phyloP scores from a whole-genome alignment of 164 flowering plant species.

The Houttuynia cordata region DNA sequence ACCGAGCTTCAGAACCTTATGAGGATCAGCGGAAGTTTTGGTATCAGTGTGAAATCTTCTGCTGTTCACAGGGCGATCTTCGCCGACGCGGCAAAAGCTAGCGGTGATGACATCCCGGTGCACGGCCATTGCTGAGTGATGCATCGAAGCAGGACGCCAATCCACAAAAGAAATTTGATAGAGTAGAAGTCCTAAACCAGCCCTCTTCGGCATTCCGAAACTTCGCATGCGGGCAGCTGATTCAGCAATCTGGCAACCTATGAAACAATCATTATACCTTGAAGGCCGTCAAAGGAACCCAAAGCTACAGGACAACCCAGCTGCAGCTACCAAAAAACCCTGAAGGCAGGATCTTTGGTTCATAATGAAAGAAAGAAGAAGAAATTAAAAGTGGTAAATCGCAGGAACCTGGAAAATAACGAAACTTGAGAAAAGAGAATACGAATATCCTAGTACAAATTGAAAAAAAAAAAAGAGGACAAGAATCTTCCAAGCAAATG shows the following conservation, averaged over 20 bases:
- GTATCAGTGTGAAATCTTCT: slow-evolving; percentile 2
- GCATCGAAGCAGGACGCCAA: neutral
- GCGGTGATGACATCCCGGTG: slow-evolving; percentile 8
- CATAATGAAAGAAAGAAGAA: too few relatives aligned
- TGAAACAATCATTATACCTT: too few relatives aligned
- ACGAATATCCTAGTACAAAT: too few relatives aligned
- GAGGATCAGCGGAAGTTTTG: slow-evolving; percentile 1
- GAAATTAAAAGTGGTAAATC: too few relatives aligned
- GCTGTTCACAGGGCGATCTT: neutral
- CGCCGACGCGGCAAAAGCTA: slow-evolving; percentile 3
- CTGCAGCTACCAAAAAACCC: too few relatives aligned
- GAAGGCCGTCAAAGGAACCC: too few relatives aligned
- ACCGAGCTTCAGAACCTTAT: slow-evolving; percentile 3
- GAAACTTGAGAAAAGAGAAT: too few relatives aligned
- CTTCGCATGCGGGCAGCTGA: slow-evolving; percentile 12
- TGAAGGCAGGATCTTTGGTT: too few relatives aligned
- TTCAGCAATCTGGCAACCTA: neutral
- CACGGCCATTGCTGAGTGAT: slow-evolving; percentile 14
- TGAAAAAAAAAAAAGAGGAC: too few relatives aligned
- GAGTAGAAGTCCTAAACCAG: slow-evolving; percentile 8
- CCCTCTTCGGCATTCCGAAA: slow-evolving; percentile 24
- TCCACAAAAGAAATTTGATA: slow-evolving; percentile 8
- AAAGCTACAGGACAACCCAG: too few relatives aligned
- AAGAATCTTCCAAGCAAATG: too few relatives aligned
- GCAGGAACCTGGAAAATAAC: too few relatives aligned